Conservation (phyloP, 257 asterid species). For the Fraxinus quadrangulata region DNA sequence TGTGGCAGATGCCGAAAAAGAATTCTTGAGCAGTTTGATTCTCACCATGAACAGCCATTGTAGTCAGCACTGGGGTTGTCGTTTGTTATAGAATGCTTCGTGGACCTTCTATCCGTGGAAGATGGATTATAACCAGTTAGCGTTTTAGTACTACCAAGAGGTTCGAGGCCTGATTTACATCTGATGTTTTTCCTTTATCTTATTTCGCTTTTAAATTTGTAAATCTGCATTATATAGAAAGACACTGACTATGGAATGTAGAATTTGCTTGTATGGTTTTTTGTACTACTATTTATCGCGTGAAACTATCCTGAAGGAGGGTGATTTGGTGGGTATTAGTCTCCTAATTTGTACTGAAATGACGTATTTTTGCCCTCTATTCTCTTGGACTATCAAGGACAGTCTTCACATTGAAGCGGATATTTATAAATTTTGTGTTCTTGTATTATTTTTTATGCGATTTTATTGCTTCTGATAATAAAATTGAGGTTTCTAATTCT, state of each 20-base stretch:
- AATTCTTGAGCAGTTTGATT: slow-evolving; percentile 20
- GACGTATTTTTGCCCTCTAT: neutral
- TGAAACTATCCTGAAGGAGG: neutral
- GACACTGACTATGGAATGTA: slow-evolving; percentile 20
- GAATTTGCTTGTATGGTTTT: slow-evolving; percentile 14
- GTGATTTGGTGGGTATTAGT: neutral
- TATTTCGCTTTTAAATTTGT: neutral
- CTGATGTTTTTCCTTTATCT: slow-evolving; percentile 12
- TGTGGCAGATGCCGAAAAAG: slow-evolving; percentile 1
- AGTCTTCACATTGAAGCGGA: no score
- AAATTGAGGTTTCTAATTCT: no score
- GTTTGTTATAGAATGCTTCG: slow-evolving; percentile 24
- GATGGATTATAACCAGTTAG: slow-evolving; percentile 22
- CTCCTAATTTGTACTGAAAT: neutral
- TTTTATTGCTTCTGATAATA: no score
- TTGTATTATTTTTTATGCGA: no score
- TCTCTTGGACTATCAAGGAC: no score
- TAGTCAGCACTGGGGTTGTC: slow-evolving; percentile 15
- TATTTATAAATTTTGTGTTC: no score
- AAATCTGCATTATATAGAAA: slow-evolving; percentile 22
- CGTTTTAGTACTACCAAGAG: neutral
- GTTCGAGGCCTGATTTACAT: slow-evolving; percentile 20
- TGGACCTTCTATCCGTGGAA: slow-evolving; percentile 23
- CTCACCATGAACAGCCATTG: slow-evolving; percentile 11
- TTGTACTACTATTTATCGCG: neutral